Base-by-base conservation (phyloP, 352 stramenopile species). In the Globisporangium megalacanthum region DNA sequence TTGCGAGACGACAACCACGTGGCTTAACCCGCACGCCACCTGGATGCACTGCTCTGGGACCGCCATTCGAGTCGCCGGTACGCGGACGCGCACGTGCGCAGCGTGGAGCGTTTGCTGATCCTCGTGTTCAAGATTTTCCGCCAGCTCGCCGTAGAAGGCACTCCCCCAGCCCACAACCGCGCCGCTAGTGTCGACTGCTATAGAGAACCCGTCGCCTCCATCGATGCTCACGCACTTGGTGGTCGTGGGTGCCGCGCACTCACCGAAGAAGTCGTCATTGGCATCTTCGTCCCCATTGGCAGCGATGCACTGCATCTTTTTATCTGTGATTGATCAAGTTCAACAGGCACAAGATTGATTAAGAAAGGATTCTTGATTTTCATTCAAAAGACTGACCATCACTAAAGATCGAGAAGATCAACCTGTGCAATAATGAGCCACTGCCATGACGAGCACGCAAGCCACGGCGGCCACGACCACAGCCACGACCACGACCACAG, bases 71-170 rank as follows among this genome's bases (percentile, higher is more conserved):
- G 25, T 52, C 5, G 61, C 54, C 15, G 41, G n/a, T 19, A 51
- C 20, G 6, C 47, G 49, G 11, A 42, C 7, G 44, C 33, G 20
- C 19, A 35, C 44, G 0, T 54, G 20, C 1, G n/a, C n/a, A 22
- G 29, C 10, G 11, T 19, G 7, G 25, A 7, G n/a, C 47, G n/a
- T 11, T 53, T 22, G 10, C 49, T 15, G n/a, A 4, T 6, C 4
- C 33, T 35, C 35, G 1, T 61, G 17, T 10, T 48, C 13, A 14
- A 13, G 15, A 4, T 56, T 25, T 7, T 35, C 51, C 15, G 56
- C 57, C 1, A 89, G 51, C 39, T 92, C 83, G 29, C 77, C 79
- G 59, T 93, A 88, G 54, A 92, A 89, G 15, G 65, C 66, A 13
- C 54, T 63, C 7, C 83, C 83, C 81, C 81, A 93, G 25, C 77